A percentile compares a stretch with the other conserved stretches of the same genome.
These are phyloP conservation scores for Scutellaria baicalensis DNA, from an alignment of 257 asterid species.

Conservation along the genomic window DNA sequence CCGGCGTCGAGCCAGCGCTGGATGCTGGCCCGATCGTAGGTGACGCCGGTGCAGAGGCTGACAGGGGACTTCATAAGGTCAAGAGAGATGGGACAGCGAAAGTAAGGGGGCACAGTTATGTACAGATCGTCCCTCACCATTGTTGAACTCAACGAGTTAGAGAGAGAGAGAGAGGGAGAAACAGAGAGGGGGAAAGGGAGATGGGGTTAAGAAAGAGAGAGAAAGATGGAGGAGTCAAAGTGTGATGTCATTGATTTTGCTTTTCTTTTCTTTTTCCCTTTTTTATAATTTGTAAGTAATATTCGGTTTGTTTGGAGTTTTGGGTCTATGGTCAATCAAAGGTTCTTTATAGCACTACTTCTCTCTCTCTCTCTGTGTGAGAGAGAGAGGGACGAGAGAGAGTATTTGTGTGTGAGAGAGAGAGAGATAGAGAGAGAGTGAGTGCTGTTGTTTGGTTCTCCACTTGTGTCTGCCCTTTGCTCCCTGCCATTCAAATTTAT, in stretches of 20 bases:
- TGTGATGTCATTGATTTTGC: slow-evolving; percentile 33
- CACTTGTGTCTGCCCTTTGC: slow-evolving; percentile 23
- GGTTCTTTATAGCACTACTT: slow-evolving; percentile 10
- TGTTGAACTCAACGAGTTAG: background rate
- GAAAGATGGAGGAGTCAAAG: slow-evolving; percentile 29
- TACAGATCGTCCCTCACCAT: slow-evolving; percentile 56
- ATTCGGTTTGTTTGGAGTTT: slow-evolving; percentile 11
- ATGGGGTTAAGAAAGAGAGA: slow-evolving; percentile 10
- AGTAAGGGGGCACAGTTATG: slow-evolving; percentile 49
- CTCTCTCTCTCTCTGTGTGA: too few species aligned
- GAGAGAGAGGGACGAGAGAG: too few species aligned
- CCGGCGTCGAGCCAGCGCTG: slow-evolving; percentile 87
- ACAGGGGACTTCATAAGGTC: slow-evolving; percentile 88
- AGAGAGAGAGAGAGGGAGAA: slow-evolving; percentile 23
- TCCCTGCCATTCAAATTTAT: slow-evolving; percentile 25
- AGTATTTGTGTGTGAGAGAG: too few species aligned
- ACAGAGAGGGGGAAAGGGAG: slow-evolving; percentile 11
- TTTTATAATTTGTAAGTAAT: background rate
- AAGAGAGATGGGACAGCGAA: slow-evolving; percentile 76
- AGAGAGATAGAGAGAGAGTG: background rate
- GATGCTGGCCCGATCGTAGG: slow-evolving; percentile 74
- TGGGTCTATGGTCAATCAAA: slow-evolving; percentile 38
- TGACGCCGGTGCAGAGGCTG: slow-evolving; percentile 80
- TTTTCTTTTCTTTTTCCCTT: background rate
- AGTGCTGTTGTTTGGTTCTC: slow-evolving; percentile 29